These are phyloP conservation scores for Rubus parviflorus DNA, from an alignment of 306 rosid genomes.

Conservation along the genomic window DNA sequence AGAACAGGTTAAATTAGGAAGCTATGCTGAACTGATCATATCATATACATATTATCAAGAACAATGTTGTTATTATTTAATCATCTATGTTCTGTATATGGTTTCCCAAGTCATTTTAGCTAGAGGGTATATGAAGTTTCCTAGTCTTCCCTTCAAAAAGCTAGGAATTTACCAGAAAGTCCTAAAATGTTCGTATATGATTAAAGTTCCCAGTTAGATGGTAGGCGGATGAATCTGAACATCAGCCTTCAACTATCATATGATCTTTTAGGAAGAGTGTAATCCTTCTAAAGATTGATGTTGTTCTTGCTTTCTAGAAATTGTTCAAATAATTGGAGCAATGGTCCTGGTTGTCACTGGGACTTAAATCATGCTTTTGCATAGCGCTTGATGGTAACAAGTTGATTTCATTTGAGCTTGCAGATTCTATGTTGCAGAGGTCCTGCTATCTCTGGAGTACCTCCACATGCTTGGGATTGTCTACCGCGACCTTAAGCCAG, in stretches of 20 bases:
- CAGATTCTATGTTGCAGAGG: constrained; percentile 98
- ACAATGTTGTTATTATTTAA: background rate
- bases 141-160: background rate
- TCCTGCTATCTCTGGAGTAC: constrained; percentile 82
- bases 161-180: background rate
- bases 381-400: constrained; percentile 15
- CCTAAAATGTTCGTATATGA: background rate
- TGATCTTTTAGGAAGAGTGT: background rate
- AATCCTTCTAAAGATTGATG: background rate
- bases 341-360: background rate
- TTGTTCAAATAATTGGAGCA: background rate
- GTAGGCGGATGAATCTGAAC: background rate
- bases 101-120: background rate
- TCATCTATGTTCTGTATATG: background rate
- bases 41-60: background rate
- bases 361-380: background rate
- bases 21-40: background rate
- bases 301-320: background rate
- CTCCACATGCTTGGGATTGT: constrained; percentile 99
- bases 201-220: background rate
- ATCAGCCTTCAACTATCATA: background rate
- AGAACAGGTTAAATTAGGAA: background rate
- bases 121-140: background rate
- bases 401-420: constrained; percentile 37
- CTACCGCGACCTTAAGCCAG: constrained; percentile 99